Percentiles rank a stretch among this genome's conserved stretches.
Conservation (phyloP, 2,329 filamentous ascomycete species). For the Colletotrichum sp. region DNA sequence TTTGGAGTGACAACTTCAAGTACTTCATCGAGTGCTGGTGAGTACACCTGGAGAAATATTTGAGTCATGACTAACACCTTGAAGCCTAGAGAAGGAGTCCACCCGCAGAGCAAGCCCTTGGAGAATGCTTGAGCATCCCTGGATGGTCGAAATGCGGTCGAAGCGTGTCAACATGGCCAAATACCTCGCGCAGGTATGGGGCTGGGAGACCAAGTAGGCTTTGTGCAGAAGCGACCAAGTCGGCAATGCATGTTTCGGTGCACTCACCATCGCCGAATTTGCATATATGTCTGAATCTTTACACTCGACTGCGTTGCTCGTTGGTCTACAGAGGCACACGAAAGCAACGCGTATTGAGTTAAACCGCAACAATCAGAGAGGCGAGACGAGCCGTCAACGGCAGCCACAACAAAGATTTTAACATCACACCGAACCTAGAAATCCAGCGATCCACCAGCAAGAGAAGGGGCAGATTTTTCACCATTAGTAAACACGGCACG, state of each 20-base stretch:
- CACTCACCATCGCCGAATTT: not conserved
- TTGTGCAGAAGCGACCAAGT: not conserved
- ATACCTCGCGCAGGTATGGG: slow-evolving; percentile 95
- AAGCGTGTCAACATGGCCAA: slow-evolving; percentile 98
- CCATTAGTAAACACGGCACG: not conserved
- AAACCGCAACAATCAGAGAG: not conserved
- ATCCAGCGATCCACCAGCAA: not conserved
- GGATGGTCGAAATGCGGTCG: slow-evolving; percentile 95
- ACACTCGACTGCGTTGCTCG: not conserved
- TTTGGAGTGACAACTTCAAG: slow-evolving; percentile 97
- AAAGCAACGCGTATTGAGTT: not conserved
- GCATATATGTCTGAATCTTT: not conserved
- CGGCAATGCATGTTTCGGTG: not conserved
- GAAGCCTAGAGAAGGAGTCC: slow-evolving; percentile 91
- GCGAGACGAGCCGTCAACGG: not conserved
- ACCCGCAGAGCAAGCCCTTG: slow-evolving; percentile 88
- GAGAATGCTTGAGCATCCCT: slow-evolving; percentile 99
- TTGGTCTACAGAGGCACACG: not conserved
- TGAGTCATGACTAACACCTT: not conserved
- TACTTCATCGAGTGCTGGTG: slow-evolving; percentile 99
- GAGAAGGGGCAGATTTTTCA: not conserved
- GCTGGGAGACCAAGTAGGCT: slow-evolving; percentile 74
- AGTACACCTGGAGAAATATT: slow-evolving; percentile 41
- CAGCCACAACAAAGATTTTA: not conserved
- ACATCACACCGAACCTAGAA: not conserved